phyloP scores from a whole-genome alignment of 441 rosid species.

The Eutrema salsugineum region DNA sequence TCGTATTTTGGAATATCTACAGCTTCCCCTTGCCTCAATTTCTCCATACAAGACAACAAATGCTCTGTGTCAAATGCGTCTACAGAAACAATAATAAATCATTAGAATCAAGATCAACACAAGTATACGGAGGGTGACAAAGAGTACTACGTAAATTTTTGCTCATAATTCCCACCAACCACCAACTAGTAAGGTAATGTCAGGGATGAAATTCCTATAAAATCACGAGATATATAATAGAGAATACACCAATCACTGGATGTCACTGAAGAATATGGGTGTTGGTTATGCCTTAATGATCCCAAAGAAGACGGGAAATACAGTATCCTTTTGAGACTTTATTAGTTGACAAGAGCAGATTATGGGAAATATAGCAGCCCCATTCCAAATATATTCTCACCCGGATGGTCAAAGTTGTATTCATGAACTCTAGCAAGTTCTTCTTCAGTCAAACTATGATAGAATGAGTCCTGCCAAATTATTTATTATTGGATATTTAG shows the following conservation, averaged over 20 bases:
- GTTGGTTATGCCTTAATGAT: constrained; percentile 1
- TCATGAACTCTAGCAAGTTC: constrained; percentile 87
- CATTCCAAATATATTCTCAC: constrained; percentile 47
- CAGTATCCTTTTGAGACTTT: neutral
- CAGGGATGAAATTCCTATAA: neutral
- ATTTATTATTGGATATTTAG: neutral
- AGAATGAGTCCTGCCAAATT: constrained; percentile 90
- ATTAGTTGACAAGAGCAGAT: neutral
- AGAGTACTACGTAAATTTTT: neutral
- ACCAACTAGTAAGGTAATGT: neutral
- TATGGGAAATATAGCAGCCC: constrained; percentile 8
- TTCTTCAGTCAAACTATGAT: constrained; percentile 81
- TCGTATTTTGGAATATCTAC: constrained; percentile 95
- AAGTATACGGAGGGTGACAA: neutral
- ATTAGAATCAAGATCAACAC: neutral
- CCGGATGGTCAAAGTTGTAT: constrained; percentile 99
- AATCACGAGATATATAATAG: neutral
- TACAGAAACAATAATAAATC: constrained; percentile 26
- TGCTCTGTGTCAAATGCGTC: constrained; percentile 95
- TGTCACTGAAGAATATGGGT: neutral
- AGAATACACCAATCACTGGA: neutral
- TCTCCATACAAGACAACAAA: constrained; percentile 76
- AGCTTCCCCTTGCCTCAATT: constrained; percentile 80
- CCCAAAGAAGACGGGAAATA: neutral
- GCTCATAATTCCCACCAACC: constrained; percentile 10